These are phyloP conservation scores for Diplogelasinospora grovesii DNA, from an alignment of 495 filamentous ascomycete species.

Conservation along the genomic window DNA sequence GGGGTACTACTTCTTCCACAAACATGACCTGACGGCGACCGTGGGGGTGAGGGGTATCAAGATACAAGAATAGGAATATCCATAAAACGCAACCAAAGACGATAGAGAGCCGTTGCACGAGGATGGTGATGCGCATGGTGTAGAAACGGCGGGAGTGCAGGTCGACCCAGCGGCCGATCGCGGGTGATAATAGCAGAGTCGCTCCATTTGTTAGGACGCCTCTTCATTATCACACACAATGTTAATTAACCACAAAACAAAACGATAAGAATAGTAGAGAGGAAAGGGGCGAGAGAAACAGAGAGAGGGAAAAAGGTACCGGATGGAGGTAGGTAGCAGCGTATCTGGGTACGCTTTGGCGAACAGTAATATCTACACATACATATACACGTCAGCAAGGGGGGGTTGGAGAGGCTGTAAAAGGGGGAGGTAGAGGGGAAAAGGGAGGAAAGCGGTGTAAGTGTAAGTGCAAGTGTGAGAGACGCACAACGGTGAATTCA, in stretches of 20 bases:
- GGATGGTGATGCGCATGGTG: slow-evolving; percentile 27
- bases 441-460: not conserved
- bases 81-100: slow-evolving; percentile 38
- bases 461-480: no score
- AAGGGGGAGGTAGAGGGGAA: not conserved
- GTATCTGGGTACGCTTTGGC: slow-evolving; percentile 48
- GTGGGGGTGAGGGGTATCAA: slow-evolving; percentile 10
- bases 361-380: slow-evolving; percentile 47
- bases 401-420: no score
- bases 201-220: slow-evolving; percentile 30
- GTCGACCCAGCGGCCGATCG: slow-evolving; percentile 36
- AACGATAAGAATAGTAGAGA: not conserved
- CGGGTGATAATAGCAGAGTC: slow-evolving; percentile 32
- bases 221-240: slow-evolving; percentile 14
- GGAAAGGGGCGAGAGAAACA: not conserved
- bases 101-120: slow-evolving; percentile 34
- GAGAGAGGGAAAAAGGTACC: slow-evolving; percentile 8
- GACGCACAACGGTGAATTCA: slow-evolving; percentile 49
- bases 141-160: slow-evolving; percentile 28
- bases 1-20: no score
- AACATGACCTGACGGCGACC: not conserved
- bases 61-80: slow-evolving; percentile 27
- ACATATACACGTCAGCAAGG: no score
- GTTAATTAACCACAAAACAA: not conserved
- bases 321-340: slow-evolving; percentile 35